phyloP scores from a whole-genome alignment of 805 yeast genomes.

The Brettanomyces naardenensis region DNA sequence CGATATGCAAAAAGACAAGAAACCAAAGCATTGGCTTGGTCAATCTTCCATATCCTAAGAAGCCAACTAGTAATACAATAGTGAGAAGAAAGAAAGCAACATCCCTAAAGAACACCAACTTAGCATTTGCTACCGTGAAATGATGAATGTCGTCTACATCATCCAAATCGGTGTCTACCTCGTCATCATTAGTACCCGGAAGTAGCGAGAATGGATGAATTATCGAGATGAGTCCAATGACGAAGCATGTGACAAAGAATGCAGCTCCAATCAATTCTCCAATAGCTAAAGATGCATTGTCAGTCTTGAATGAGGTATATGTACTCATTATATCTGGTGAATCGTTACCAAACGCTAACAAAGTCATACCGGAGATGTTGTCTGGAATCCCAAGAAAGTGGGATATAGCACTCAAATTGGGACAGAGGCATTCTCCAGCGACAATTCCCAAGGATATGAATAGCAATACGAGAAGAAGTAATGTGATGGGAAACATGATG shows the following conservation, averaged over 20 bases:
- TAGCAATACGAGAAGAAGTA: constrained; percentile 26
- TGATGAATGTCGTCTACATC: constrained; percentile 6
- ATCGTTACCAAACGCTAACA: constrained; percentile 88
- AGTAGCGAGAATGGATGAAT: constrained; percentile 53
- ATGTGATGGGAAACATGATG: constrained; percentile 16
- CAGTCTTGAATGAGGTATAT: constrained; percentile 66
- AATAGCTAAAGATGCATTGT: constrained; percentile 67
- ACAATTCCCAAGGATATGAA: constrained; percentile 69
- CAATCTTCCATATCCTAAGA: constrained; percentile 46
- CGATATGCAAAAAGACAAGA: constrained; percentile 48
- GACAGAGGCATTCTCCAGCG: constrained; percentile 79
- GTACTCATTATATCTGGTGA: constrained; percentile 87
- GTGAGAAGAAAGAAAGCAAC: constrained; percentile 48
- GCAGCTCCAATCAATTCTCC: constrained; percentile 93
- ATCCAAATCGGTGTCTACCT: constrained; percentile 2
- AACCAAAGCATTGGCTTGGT: constrained; percentile 44
- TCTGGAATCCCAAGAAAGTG: constrained; percentile 60
- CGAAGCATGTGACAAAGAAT: constrained; percentile 69
- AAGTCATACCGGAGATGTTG: constrained; percentile 78
- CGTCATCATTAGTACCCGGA: constrained; percentile 4
- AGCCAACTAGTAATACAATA: constrained; percentile 36
- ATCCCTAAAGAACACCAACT: constrained; percentile 53
- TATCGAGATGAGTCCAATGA: constrained; percentile 72
- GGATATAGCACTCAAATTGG: constrained; percentile 70
- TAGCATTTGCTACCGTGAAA: constrained; percentile 24